Evolutionary conservation across 1,284 basidiomycete genomes (phyloP), one percentile per base, ranked within the genome.

Genomic region (Sporisorium sorghi): DNA sequence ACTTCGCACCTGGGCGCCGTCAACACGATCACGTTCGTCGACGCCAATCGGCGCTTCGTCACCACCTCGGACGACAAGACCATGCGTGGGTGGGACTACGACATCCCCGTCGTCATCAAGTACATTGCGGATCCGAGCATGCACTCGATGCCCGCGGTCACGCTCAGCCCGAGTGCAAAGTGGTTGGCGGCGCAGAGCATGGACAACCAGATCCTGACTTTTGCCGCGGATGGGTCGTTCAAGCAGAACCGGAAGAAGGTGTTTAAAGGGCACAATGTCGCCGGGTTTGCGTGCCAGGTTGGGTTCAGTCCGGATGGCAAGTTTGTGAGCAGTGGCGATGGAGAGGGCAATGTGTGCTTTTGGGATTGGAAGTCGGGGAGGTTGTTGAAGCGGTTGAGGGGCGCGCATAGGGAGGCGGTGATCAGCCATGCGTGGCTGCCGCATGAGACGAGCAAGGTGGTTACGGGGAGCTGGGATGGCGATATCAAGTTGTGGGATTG

Each of bases 11-110:
- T 99, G 54, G 97, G 97, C 0, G 93, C 96, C 28, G 95, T 99
- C 71, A 99, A 98, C 86, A 95, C 94, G 1, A 97, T 99, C 82
- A 99, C 95, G 0, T 99, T 98, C 83, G 94, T 99, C 47, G 88
- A 99, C 83, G 92, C 96, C 83, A 97, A 98, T 84, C 85, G 97
- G 69, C 90, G 97, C 54, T 99, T 99, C 85, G 92, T 99, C 50
- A 97, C 97, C 2, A 98, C 97, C 9, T 97, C 94, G 15, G 97
- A 99, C 85, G 97, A 99, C 87, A 99, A 99, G 87, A 97, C 94
- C 7, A 97, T 99, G 82, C 91, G 97, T 54, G 96, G 93, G 19
- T 99, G 97, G 97, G 86, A 86, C 67, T 85, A 72, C 57, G 94
- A 98, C 86, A 97, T 97, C 73, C 95, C 95, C 5, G 95, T 99